phyloP scores from a whole-genome alignment of 768 basidiomycete genomes.

The Panaeolus papilionaceus region DNA sequence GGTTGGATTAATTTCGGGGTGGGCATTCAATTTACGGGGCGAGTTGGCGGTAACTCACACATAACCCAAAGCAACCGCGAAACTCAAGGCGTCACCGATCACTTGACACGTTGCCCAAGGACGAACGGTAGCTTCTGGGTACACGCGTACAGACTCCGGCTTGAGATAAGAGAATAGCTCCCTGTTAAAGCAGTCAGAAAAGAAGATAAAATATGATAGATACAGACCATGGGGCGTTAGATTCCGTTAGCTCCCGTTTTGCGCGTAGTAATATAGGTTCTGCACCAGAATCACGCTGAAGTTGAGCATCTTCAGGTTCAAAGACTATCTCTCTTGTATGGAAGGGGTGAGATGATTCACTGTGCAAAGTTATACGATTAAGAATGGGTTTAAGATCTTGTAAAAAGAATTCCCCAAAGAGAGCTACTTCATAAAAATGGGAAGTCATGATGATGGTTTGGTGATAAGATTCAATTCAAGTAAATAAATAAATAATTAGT shows the following conservation, averaged over 20 bases:
- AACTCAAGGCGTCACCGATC: conserved; percentile 78
- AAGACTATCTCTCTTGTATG: conserved; percentile 83
- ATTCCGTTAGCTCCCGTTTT: conserved; percentile 72
- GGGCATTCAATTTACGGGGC: background rate
- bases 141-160: conserved; percentile 82
- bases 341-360: conserved; percentile 77
- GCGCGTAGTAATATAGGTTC: conserved; percentile 78
- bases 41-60: conserved; percentile 45
- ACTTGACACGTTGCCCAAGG: conserved; percentile 86
- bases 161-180: conserved; percentile 81
- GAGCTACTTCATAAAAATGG: conserved; percentile 80
- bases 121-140: conserved; percentile 87
- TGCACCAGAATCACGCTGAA: conserved; percentile 61
- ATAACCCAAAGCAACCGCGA: conserved; percentile 83
- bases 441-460: conserved; percentile 45
- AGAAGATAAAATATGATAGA: conserved; percentile 6
- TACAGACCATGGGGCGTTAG: conserved; percentile 68
- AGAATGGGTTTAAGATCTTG: conserved; percentile 78
- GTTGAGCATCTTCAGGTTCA: conserved; percentile 74
- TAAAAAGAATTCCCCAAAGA: conserved; percentile 83
- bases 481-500: too few species aligned
- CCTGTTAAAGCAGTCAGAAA: conserved; percentile 44
- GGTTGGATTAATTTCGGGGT: conserved; percentile 18
- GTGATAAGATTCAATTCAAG: conserved; percentile 11
- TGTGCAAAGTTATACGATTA: conserved; percentile 82